Percentiles rank a stretch among this genome's conserved stretches.
Conservation (phyloP, 164 flowering plant species). For the Euptelea pleiosperma region DNA sequence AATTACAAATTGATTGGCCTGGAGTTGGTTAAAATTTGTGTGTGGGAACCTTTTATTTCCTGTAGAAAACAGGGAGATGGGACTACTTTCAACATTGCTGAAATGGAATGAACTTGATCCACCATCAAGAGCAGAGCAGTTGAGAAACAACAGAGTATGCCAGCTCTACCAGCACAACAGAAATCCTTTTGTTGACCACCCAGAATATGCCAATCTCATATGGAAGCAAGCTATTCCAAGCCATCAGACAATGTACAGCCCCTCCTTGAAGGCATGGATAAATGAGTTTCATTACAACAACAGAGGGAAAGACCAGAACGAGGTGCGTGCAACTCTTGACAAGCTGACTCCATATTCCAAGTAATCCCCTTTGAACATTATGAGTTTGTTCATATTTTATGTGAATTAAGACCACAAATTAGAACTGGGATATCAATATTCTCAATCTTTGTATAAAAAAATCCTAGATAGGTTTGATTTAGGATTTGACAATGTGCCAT, state of each 20-base stretch:
- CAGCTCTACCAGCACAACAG: conserved; percentile 49
- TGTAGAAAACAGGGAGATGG: conserved; percentile 46
- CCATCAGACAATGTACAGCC: conserved; percentile 4
- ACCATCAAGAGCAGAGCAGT: conserved; percentile 47
- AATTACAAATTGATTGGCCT: too few relatives aligned
- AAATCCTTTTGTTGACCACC: conserved; percentile 59
- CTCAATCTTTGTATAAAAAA: too few relatives aligned
- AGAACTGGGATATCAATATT: background rate
- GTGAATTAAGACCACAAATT: background rate
- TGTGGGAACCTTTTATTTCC: background rate
- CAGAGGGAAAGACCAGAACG: conserved; percentile 26
- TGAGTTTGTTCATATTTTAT: background rate
- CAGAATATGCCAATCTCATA: conserved; percentile 46
- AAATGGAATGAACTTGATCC: conserved; percentile 55
- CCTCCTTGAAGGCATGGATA: conserved; percentile 21
- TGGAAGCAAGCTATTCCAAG: conserved; percentile 28
- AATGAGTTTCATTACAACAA: conserved; percentile 27
- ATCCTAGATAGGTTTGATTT: too few relatives aligned
- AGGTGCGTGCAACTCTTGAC: conserved; percentile 15
- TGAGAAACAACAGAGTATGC: conserved; percentile 51
- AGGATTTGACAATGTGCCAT: too few relatives aligned
- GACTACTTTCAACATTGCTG: conserved; percentile 41
- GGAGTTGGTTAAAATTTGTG: too few relatives aligned
- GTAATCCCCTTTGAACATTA: background rate
- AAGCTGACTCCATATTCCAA: background rate